Percentiles rank a stretch among this genome's conserved stretches.
Evolutionary conservation across 1,139 yeast genomes (phyloP).

Genomic region (Debaryomyces subglobosus): DNA sequence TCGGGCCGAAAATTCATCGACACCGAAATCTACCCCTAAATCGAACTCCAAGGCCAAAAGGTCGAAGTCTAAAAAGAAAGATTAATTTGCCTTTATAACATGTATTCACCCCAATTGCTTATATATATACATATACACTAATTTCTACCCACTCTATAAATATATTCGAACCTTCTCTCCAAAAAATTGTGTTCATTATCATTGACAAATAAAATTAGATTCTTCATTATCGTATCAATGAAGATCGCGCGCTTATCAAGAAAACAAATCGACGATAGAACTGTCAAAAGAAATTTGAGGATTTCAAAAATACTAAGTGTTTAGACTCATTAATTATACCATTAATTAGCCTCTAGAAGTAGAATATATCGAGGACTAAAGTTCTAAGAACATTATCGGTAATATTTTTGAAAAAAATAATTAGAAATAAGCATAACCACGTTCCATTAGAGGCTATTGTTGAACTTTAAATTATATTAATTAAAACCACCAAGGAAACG

Average conservation of each 20-base stretch:
- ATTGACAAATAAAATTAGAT: neutral
- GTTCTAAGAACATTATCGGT: neutral
- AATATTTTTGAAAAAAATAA: neutral
- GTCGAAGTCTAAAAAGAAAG: slow-evolving; percentile 4
- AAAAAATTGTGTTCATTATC: neutral
- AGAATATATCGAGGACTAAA: neutral
- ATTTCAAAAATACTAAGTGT: neutral
- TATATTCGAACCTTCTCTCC: neutral
- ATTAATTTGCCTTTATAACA: neutral
- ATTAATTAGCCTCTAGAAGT: no score
- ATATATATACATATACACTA: neutral
- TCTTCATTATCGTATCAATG: slow-evolving; percentile 1
- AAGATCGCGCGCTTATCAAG: slow-evolving; percentile 11
- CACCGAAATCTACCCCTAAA: slow-evolving; percentile 1
- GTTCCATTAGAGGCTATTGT: neutral
- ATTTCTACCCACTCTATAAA: neutral
- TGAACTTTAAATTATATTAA: neutral
- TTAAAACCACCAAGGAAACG: neutral
- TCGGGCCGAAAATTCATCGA: neutral
- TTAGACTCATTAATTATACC: neutral
- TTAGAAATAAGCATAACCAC: neutral
- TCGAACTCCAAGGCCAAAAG: slow-evolving; percentile 1
- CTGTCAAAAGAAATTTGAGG: slow-evolving; percentile 5
- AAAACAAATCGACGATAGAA: slow-evolving; percentile 2
- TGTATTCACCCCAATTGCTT: neutral